phyloP scores from a whole-genome alignment of 2,329 filamentous ascomycete species.

The Corynespora cassiicola region DNA sequence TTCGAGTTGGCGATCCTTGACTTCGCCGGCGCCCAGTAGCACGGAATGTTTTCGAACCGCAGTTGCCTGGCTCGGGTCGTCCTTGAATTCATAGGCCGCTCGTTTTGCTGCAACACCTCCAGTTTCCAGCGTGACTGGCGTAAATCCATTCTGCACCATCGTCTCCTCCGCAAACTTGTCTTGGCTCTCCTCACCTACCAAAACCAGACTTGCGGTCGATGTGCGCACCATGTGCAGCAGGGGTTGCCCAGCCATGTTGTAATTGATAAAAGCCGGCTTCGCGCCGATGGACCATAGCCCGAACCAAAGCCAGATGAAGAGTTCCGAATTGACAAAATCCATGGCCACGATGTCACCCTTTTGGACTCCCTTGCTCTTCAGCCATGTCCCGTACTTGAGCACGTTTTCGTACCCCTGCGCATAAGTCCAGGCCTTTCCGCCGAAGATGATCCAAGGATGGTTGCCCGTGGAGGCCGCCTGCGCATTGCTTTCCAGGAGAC shows the following conservation, averaged over 20 bases:
- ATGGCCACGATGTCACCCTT: conserved; percentile 46
- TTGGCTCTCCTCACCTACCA: conserved; percentile 62
- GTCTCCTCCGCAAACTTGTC: conserved; percentile 34
- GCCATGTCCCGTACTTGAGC: conserved; percentile 44
- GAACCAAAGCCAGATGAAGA: conserved; percentile 47
- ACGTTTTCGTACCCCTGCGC: conserved; percentile 41
- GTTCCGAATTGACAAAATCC: conserved; percentile 45
- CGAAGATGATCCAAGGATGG: conserved; percentile 40
- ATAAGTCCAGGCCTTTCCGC: conserved; percentile 42
- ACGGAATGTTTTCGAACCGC: no score
- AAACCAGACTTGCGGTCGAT: conserved; percentile 61
- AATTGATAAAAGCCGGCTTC: conserved; percentile 48
- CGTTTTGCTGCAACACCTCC: conserved; percentile 12
- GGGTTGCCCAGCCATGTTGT: conserved; percentile 44
- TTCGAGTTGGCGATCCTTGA: conserved; percentile 31
- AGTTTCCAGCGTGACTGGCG: conserved; percentile 5
- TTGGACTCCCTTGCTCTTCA: conserved; percentile 41
- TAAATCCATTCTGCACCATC: conserved; percentile 38
- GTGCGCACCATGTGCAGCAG: conserved; percentile 62
- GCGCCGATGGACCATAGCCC: conserved; percentile 47
- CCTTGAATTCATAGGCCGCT: conserved; percentile 30
- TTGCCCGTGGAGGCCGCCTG: conserved; percentile 30
- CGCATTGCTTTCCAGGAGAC: conserved; percentile 41
- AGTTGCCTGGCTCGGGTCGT: conserved; percentile 25
- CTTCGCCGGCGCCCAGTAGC: no score